Evolutionary conservation across 164 flowering plant genomes (phyloP).

Genomic region (Vitis rotundifolia): DNA sequence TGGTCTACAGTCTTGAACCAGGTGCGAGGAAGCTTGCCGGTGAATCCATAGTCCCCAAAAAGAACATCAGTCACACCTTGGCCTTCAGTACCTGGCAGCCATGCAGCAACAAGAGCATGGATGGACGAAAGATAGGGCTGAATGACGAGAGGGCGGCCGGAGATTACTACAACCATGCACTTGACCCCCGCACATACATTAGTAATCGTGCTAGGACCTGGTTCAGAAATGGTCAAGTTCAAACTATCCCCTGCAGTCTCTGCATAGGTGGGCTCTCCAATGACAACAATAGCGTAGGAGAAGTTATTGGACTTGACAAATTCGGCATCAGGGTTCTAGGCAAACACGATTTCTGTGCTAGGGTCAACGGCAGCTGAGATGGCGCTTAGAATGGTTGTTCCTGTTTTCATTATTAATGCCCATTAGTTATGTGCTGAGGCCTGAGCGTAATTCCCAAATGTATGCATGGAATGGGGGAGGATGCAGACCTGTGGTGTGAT

Average conservation of each 20-base stretch:
- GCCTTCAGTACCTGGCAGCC: constrained; percentile 46
- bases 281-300: constrained; percentile 38
- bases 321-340: constrained; percentile 26
- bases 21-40: no score
- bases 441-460: no score
- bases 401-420: constrained; percentile 10
- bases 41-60: constrained; percentile 5
- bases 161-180: constrained; percentile 32
- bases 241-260: constrained; percentile 30
- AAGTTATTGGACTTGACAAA: constrained; percentile 5
- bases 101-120: constrained; percentile 44
- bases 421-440: no score
- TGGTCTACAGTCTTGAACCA: constrained; percentile 18
- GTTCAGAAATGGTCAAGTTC: constrained; percentile 32
- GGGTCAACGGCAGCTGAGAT: constrained; percentile 25
- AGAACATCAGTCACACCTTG: constrained; percentile 39
- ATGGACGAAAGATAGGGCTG: constrained; percentile 24
- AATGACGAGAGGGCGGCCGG: constrained; percentile 35
- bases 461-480: no score
- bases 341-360: constrained; percentile 21
- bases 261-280: constrained; percentile 37
- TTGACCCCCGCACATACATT: constrained; percentile 26
- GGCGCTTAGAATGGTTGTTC: constrained; percentile 36
- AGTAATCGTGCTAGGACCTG: constrained; percentile 7
- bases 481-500: constrained; percentile 18